Evolutionary conservation across 2,329 filamentous ascomycete species (phyloP), one percentile per base, ranked within the genome.

Genomic region (Colletotrichum lentis): DNA sequence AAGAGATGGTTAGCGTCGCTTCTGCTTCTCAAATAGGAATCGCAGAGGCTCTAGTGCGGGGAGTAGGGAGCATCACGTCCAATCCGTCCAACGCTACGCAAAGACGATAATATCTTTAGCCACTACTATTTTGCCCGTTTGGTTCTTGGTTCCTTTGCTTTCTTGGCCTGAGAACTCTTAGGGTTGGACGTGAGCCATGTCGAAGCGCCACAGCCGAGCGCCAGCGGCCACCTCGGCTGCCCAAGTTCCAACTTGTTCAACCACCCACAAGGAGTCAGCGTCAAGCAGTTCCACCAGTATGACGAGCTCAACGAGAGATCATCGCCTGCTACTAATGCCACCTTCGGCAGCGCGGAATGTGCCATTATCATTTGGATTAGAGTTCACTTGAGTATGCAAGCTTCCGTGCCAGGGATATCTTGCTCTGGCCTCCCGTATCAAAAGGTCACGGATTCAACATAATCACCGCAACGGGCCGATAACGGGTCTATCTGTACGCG

Each of bases 181-280:
- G 16, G 16, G 16, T 11, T 49, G 22, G 18, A 56, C 7, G 6
- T 46, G 24, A 5, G 18, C 22, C 18, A 43, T 14, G 31, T 16
- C 20, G 18, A 53, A 58, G 60, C 60, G 53, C 46, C 64, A 67
- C 64, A 57, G 31, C 39, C 60, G 31, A 24, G 16, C 53, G 64
- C 53, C 46, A 35, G 22, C 20, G 18, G 22, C 5, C 22, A 47
- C 11, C 7, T 16, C 14, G 39, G 55, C 31, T 22, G 41, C 55
- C 5, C 46, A 22, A 2, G 12, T 16, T 20, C 3, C 7, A n/a
- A 18, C 3, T 18, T n/a, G 16, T 27, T 56, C 41, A 44, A n/a
- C 4, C 11, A 4, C 14, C 8, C 8, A 10, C 44, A 47, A 12
- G 20, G 2, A 35, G 31, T 35, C 31, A 7, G 31, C 31, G 31